Conservation (phyloP, 495 filamentous ascomycete species). For the Annulohypoxylon maeteangense region DNA sequence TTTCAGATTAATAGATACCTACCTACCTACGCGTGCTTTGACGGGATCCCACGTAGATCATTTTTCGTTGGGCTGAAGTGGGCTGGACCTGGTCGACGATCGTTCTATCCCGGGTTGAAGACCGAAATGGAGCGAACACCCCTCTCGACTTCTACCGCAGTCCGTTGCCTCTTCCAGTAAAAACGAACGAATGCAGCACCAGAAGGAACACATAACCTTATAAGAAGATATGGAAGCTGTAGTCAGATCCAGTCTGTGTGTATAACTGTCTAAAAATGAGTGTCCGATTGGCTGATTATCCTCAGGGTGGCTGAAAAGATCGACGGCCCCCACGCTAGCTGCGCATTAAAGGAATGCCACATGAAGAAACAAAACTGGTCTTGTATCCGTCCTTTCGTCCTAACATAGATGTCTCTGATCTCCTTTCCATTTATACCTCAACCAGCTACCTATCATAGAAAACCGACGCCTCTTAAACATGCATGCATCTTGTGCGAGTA, state of each 20-base stretch:
- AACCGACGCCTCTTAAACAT: constrained; percentile 11
- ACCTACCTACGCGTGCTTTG: too few species aligned
- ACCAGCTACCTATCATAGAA: constrained; percentile 25
- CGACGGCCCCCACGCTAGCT: constrained; percentile 39
- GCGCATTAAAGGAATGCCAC: constrained; percentile 4
- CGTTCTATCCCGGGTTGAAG: neutral
- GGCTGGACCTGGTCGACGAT: neutral
- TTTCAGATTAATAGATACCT: constrained; percentile 27
- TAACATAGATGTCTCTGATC: constrained; percentile 14
- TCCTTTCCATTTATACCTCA: constrained; percentile 22
- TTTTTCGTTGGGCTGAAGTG: constrained; percentile 3
- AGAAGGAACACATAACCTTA: constrained; percentile 37
- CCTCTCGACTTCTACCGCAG: neutral
- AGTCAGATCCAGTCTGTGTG: constrained; percentile 38
- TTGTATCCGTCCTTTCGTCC: constrained; percentile 12
- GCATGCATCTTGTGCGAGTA: constrained; percentile 28
- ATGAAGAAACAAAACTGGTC: constrained; percentile 14
- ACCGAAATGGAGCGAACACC: neutral
- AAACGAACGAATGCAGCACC: constrained; percentile 29
- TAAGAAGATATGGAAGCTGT: constrained; percentile 29
- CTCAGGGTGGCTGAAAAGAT: constrained; percentile 37
- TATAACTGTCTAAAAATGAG: constrained; percentile 14
- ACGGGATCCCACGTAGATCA: constrained; percentile 10
- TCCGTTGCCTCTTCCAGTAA: constrained; percentile 37
- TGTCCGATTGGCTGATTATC: constrained; percentile 31